Base-by-base conservation (phyloP, 129 eudicot genomes). In the Flaveria linearis region DNA sequence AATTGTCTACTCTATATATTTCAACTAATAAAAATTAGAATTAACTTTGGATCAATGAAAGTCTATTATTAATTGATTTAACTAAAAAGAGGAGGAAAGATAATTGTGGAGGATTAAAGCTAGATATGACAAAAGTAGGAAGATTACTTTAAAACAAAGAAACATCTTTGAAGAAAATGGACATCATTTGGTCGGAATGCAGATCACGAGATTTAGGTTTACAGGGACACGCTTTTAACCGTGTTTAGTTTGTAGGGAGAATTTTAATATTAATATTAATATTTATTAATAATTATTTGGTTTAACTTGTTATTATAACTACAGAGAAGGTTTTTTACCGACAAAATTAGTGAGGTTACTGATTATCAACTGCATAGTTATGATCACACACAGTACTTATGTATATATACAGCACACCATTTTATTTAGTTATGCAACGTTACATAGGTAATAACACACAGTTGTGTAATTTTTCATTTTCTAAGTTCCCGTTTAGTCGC, bases 141-240 rank as follows among this genome's bases (percentile, higher is more conserved):
- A 65, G 77, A 78, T 73, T 80, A 79, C 68, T 72, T 80, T 63
- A 25, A 80, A 75, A 75, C 71, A 45, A 69, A 72, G 74, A 79
- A 79, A 72, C 83, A 80, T 72, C 69, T 65, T 80, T 64, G 68
- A 52, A 62, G 72, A 79, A 36, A 72, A 50, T 72, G 5, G 74
- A 52, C 42, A 43, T 73, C 26, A 80, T 80, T 80, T 80, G 78
- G 83, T 80, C 83, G 78, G 83, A 49, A 33, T 25, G 67, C 41
- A 73, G 30, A 50, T 71, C 83, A 51, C 69, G 26, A 64, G 51
- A 80, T 64, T 80, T 64, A 42, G 78, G 78, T 73, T 64, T 53
- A 64, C 0, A 26, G 78, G 67, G 50, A 63, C 82, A 60, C 82
- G 60, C 41, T 36, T 70, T 71, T 57, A 41, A 71, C 83, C 36